Base-by-base conservation (phyloP, 805 yeast species). In the Saturnispora diversa region DNA sequence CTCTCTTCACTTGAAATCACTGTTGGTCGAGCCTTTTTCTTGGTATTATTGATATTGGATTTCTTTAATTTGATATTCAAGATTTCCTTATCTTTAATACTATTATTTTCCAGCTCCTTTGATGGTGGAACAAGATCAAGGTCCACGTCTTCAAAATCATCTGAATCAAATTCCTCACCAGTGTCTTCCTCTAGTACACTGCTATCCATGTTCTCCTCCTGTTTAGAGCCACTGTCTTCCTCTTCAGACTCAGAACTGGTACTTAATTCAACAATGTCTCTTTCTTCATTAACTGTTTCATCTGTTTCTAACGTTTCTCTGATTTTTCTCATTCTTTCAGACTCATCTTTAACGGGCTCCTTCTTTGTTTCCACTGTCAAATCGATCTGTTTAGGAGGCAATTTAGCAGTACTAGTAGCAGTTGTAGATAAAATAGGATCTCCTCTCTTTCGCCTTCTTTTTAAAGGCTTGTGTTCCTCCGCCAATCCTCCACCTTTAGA, bases 1-100 rank as follows among this genome's bases (percentile, higher is more conserved):
- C 83, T 62, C 52, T 82, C 88, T 31, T 77, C 81, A 39, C 66
- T 68, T 3, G 70, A 54, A 2, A 79, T 68, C 0, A 72, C 54
- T 13, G 52, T 54, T 6, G 60, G 41, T 13, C 50, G 49, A 35
- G 60, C 59, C 24, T 58, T 49, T 45, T 58, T 48, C 44, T 50
- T 50, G 37, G 50, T 40, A 5, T 48, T 46, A 26, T 16, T 17
- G n/a, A 31, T 42, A 19, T 22, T 27, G 15, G 41, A 35, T 20
- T 37, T 40, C 37, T 50, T 33, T n/a, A 53, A 25, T 1, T 56
- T 46, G 24, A 59, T 49, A 12, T 52, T 54, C 8, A 58, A 45
- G n/a, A 49, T 46, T 7, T 40, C 49, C 19, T 43, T 37, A 2
- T 44, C 32, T 17, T 49, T 38, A 25, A 32, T 36, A 11, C 27